A percentile compares a stretch with the other conserved stretches of the same genome.
Conservation (phyloP, 2,329 filamentous ascomycete species). For the Lasiodiplodia citricola region DNA sequence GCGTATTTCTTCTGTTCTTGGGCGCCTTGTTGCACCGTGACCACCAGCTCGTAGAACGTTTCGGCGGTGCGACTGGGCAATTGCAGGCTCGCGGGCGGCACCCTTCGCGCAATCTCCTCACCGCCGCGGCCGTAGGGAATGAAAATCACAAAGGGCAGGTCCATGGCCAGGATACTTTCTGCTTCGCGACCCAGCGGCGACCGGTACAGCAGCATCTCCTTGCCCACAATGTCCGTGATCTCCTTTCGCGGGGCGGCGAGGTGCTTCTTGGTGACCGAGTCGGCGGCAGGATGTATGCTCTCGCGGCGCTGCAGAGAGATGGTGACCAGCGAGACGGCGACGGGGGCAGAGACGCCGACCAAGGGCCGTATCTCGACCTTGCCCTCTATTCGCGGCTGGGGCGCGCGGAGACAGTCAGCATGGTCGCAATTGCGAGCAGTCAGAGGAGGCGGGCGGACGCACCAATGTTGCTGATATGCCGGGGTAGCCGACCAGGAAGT, state of each 20-base stretch:
- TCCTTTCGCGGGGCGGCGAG: slow-evolving; percentile 89
- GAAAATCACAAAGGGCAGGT: slow-evolving; percentile 95
- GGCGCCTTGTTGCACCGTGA: slow-evolving; percentile 90
- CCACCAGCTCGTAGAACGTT: slow-evolving; percentile 95
- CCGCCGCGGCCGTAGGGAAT: slow-evolving; percentile 93
- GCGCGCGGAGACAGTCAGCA: slow-evolving; percentile 12
- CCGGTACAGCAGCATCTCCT: slow-evolving; percentile 90
- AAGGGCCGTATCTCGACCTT: slow-evolving; percentile 95
- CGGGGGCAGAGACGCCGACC: slow-evolving; percentile 83
- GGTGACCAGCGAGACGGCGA: slow-evolving; percentile 88
- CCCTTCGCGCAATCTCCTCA: slow-evolving; percentile 85
- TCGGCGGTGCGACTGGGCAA: slow-evolving; percentile 92
- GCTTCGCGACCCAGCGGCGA: slow-evolving; percentile 83
- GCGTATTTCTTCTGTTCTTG: slow-evolving; percentile 86
- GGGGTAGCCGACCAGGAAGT: slow-evolving; percentile 94
- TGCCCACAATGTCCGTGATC: slow-evolving; percentile 89
- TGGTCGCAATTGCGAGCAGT: slow-evolving; percentile 19
- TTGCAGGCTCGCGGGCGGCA: slow-evolving; percentile 90
- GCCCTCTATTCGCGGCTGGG: slow-evolving; percentile 91
- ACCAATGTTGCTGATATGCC: slow-evolving; percentile 97
- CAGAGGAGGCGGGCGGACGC: slow-evolving; percentile 52
- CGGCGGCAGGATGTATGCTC: slow-evolving; percentile 94
- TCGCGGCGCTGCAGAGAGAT: slow-evolving; percentile 93
- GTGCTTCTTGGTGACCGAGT: slow-evolving; percentile 91
- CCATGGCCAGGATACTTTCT: slow-evolving; percentile 92